Evolutionary conservation across 2,329 filamentous ascomycete species (phyloP).

Genomic region (Sporothrix protearum): DNA sequence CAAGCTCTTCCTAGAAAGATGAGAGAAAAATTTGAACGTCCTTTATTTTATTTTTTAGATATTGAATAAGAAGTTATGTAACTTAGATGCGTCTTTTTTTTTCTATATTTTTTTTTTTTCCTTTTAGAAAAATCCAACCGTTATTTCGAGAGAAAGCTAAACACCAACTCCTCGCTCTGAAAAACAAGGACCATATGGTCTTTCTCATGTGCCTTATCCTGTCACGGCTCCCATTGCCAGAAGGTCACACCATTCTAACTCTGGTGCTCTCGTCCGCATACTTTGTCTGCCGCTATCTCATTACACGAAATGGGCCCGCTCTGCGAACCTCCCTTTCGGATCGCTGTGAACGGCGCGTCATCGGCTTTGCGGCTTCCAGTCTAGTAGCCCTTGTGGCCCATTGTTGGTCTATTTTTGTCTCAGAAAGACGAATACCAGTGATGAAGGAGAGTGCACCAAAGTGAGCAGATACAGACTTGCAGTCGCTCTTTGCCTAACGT

Average conservation of each 20-base stretch:
- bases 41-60: not conserved
- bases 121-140: not conserved
- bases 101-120: not conserved
- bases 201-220: not conserved
- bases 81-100: not conserved
- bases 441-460: not conserved
- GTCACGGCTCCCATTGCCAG: not conserved
- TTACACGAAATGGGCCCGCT: not conserved
- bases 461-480: not conserved
- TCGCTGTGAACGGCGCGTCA: not conserved
- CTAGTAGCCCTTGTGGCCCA: not conserved
- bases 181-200: too few species aligned
- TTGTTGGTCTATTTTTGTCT: not conserved
- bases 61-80: too few species aligned
- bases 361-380: not conserved
- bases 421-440: not conserved
- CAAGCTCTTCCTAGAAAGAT: too few species aligned
- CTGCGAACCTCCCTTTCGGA: not conserved
- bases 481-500: not conserved
- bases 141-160: not conserved
- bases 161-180: too few species aligned
- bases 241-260: not conserved
- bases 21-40: not conserved
- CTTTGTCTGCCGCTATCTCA: not conserved
- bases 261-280: not conserved